phyloP scores from a whole-genome alignment of 2,329 filamentous ascomycete genomes.

The Penicillium olsonii region DNA sequence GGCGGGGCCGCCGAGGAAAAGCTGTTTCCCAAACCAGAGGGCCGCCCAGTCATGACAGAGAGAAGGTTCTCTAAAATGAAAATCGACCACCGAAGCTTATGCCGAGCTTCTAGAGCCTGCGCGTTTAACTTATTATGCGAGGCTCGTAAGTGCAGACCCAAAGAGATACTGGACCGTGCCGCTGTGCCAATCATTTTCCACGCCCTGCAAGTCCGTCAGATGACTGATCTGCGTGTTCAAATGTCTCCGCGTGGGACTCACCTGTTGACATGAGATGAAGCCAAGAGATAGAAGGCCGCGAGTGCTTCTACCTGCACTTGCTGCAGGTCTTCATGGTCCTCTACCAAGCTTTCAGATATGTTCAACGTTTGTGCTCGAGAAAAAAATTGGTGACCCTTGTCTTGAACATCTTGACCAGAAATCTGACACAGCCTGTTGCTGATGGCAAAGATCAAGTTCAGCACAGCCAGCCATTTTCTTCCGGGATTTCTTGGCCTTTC shows the following conservation, averaged over 20 bases:
- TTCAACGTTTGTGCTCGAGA: constrained; percentile 31
- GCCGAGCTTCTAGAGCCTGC: constrained; percentile 1
- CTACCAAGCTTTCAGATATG: constrained; percentile 27
- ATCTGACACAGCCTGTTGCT: constrained; percentile 32
- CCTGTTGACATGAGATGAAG: constrained; percentile 32
- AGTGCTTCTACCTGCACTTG: constrained; percentile 33
- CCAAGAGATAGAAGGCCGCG: constrained; percentile 31
- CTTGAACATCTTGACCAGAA: constrained; percentile 22
- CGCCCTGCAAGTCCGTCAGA: not conserved
- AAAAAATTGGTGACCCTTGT: constrained; percentile 27
- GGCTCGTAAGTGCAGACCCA: constrained; percentile 3
- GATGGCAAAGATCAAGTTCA: constrained; percentile 39
- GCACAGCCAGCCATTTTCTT: constrained; percentile 30
- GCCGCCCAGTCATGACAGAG: constrained; percentile 8
- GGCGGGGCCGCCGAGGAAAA: not conserved
- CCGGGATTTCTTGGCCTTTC: constrained; percentile 23
- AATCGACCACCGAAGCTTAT: constrained; percentile 8
- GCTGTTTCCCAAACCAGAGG: not conserved
- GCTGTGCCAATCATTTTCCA: constrained; percentile 13
- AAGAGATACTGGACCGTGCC: constrained; percentile 3
- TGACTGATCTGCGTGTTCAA: not conserved
- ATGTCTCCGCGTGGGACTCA: no score
- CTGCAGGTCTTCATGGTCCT: constrained; percentile 34
- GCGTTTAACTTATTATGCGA: not conserved
- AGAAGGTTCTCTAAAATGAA: constrained; percentile 9